phyloP scores from a whole-genome alignment of 768 basidiomycete genomes.

The Hypholoma sublateritium region DNA sequence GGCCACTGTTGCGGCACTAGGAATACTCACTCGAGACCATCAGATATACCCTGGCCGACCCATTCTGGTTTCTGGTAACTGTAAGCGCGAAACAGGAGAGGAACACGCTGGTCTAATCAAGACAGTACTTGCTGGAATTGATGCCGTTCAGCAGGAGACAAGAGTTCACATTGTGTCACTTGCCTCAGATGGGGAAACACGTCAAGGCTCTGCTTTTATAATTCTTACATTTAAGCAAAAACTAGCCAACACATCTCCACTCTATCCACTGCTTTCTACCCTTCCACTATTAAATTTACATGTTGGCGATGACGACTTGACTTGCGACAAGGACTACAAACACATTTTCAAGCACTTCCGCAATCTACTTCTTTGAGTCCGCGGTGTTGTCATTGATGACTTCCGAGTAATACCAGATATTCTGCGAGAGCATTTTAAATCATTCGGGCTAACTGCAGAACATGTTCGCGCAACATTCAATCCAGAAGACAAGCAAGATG shows the following conservation, averaged over 20 bases:
- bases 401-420: constrained; percentile 23
- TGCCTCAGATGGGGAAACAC: constrained; percentile 27
- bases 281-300: constrained; percentile 26
- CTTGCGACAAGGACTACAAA: constrained; percentile 33
- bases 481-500: constrained; percentile 33
- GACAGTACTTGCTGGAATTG: constrained; percentile 11
- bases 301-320: constrained; percentile 35
- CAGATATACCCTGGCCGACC: constrained; percentile 24
- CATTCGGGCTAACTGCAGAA: not conserved
- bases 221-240: constrained; percentile 18
- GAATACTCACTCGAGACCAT: constrained; percentile 22
- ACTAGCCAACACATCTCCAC: constrained; percentile 18
- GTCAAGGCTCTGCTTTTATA: not conserved
- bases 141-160: constrained; percentile 6
- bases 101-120: constrained; percentile 17
- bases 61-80: constrained; percentile 26
- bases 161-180: constrained; percentile 18
- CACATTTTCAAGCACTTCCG: constrained; percentile 32
- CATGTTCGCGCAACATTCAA: constrained; percentile 22
- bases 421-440: constrained; percentile 21
- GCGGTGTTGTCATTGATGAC: constrained; percentile 22
- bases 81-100: constrained; percentile 26
- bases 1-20: constrained; percentile 26
- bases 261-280: constrained; percentile 20
- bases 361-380: constrained; percentile 24